These are phyloP conservation scores for Monosporascus sp. DNA, from an alignment of 2,329 filamentous ascomycete species.

Conservation along the genomic window DNA sequence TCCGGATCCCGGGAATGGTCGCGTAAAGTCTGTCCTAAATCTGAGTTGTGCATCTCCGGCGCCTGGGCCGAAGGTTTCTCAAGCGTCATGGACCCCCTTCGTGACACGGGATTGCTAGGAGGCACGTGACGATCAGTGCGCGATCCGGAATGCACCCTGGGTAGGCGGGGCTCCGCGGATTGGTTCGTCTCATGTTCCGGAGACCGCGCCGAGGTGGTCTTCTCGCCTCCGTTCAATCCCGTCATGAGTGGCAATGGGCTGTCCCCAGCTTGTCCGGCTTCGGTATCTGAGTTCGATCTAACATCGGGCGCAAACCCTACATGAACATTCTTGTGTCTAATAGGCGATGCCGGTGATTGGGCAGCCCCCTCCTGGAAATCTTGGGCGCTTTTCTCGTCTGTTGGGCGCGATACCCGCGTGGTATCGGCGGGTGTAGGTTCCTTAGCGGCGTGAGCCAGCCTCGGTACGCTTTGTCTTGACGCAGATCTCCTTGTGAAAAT, in stretches of 20 bases:
- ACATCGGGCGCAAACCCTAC: conserved; percentile 50
- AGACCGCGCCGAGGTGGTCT: background rate
- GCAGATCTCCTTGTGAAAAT: conserved; percentile 46
- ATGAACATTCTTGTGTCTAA: conserved; percentile 35
- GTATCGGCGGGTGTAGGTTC: conserved; percentile 1
- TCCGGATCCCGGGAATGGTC: conserved; percentile 13
- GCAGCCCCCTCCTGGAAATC: conserved; percentile 5
- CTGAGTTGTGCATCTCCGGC: conserved; percentile 27
- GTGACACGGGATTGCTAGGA: conserved; percentile 7
- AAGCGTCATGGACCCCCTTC: conserved; percentile 3
- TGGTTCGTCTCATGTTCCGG: background rate
- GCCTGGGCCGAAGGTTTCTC: conserved; percentile 13
- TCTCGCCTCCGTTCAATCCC: background rate
- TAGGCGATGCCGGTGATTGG: conserved; percentile 5
- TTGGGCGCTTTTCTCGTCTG: conserved; percentile 5
- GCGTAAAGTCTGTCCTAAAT: conserved; percentile 3
- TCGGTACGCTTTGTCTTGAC: conserved; percentile 21
- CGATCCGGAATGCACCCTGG: background rate
- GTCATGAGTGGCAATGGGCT: background rate
- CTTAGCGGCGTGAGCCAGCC: conserved; percentile 1
- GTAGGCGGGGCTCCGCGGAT: background rate
- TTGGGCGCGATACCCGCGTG: background rate
- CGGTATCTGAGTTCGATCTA: conserved; percentile 6
- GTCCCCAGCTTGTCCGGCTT: conserved; percentile 10
- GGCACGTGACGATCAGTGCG: conserved; percentile 1